Evolutionary conservation across 2,329 filamentous ascomycete species (phyloP).

Genomic region (Ophiosphaerella korrae): DNA sequence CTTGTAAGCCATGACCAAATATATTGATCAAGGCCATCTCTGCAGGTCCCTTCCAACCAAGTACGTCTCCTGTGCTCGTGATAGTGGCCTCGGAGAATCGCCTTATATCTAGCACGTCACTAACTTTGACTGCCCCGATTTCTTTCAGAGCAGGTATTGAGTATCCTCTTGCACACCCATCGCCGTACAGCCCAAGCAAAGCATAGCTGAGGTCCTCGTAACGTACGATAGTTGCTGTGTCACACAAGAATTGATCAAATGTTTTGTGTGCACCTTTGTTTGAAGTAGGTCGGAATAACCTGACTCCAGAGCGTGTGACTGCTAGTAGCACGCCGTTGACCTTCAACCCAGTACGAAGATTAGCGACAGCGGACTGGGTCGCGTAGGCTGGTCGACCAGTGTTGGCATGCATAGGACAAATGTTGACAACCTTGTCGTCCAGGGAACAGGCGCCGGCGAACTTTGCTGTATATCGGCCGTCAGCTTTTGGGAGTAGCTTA

Average conservation of each 20-base stretch:
- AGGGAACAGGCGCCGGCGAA: slow-evolving; percentile 71
- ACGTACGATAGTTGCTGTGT: slow-evolving; percentile 77
- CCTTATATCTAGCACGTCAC: slow-evolving; percentile 71
- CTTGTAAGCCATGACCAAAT: slow-evolving; percentile 74
- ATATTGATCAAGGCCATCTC: slow-evolving; percentile 83
- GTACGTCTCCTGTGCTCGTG: slow-evolving; percentile 77
- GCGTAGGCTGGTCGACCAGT: slow-evolving; percentile 77
- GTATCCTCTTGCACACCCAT: slow-evolving; percentile 78
- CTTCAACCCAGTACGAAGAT: slow-evolving; percentile 72
- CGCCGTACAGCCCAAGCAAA: slow-evolving; percentile 82
- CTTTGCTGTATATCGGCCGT: slow-evolving; percentile 72
- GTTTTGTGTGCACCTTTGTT: slow-evolving; percentile 90
- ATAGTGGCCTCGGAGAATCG: slow-evolving; percentile 74
- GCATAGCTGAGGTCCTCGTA: slow-evolving; percentile 77
- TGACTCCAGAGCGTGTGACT: slow-evolving; percentile 74
- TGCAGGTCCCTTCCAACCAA: slow-evolving; percentile 87
- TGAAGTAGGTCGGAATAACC: slow-evolving; percentile 83
- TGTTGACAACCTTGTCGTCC: slow-evolving; percentile 71
- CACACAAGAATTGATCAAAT: slow-evolving; percentile 83
- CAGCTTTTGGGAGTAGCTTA: slow-evolving; percentile 78
- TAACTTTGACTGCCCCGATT: slow-evolving; percentile 69
- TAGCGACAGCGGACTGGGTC: slow-evolving; percentile 74
- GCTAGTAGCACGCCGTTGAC: slow-evolving; percentile 82
- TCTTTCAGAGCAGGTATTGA: slow-evolving; percentile 89
- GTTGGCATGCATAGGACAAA: slow-evolving; percentile 79